Conservation (phyloP, 73 alveolate genomes). For the Symbiodinium pilosum region DNA sequence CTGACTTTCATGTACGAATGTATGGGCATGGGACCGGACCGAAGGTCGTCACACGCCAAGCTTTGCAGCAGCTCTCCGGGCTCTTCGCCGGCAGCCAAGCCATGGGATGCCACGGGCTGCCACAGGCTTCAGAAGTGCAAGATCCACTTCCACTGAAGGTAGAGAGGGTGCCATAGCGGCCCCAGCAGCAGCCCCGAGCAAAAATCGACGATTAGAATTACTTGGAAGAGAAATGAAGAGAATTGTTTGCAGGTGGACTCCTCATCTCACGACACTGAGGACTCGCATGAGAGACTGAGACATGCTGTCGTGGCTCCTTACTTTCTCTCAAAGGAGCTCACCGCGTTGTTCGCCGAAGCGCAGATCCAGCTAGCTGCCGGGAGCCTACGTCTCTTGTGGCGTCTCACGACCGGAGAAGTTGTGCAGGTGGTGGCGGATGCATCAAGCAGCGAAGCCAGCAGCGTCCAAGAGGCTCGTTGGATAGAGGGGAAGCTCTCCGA, state of each 20-base stretch:
- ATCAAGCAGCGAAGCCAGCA: background rate
- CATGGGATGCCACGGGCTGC: background rate
- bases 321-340: conserved; percentile 37
- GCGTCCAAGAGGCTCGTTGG: background rate
- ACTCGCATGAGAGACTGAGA: background rate
- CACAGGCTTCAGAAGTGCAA: too few species aligned
- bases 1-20: background rate
- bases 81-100: background rate
- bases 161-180: background rate
- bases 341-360: conserved; percentile 56
- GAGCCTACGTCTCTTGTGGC: background rate
- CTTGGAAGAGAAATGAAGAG: too few species aligned
- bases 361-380: conserved; percentile 52
- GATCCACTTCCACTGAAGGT: too few species aligned
- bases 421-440: background rate
- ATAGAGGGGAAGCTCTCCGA: background rate
- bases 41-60: background rate
- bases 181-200: background rate
- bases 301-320: background rate
- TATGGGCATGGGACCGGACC: background rate
- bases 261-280: background rate
- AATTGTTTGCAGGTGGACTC: background rate
- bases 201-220: too few species aligned
- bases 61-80: conserved; percentile 4
- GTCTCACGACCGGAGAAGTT: background rate